phyloP scores from a whole-genome alignment of 305 asterid genomes.

The Nicotiana rustica region DNA sequence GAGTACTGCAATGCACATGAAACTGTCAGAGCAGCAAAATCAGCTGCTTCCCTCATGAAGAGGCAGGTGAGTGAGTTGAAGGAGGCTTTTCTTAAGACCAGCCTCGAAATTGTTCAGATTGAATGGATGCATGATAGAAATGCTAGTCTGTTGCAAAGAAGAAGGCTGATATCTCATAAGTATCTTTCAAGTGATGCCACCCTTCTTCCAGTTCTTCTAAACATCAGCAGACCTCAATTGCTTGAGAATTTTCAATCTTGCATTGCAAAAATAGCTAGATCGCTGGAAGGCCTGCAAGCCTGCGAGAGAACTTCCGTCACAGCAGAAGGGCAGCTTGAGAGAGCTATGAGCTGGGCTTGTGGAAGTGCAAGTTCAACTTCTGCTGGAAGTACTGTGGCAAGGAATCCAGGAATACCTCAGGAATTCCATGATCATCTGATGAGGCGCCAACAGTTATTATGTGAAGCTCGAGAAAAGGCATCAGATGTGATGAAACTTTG shows the following conservation, averaged over 20 bases:
- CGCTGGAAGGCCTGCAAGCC: conserved; percentile 78
- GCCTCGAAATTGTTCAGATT: conserved; percentile 85
- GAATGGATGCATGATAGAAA: conserved; percentile 91
- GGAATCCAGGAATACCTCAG: conserved; percentile 86
- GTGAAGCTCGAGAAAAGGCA: conserved; percentile 84
- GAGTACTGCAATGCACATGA: conserved; percentile 93
- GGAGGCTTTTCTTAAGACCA: conserved; percentile 78
- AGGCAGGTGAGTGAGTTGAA: conserved; percentile 80
- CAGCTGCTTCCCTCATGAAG: conserved; percentile 85
- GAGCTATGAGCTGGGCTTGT: conserved; percentile 99
- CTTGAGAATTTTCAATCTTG: conserved; percentile 79
- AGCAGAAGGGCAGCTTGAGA: conserved; percentile 98
- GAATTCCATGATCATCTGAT: conserved; percentile 90
- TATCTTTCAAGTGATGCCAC: conserved; percentile 65
- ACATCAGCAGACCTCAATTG: conserved; percentile 78
- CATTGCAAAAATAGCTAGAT: conserved; percentile 75
- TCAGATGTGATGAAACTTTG: conserved; percentile 85
- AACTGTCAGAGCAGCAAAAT: conserved; percentile 87
- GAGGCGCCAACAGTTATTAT: conserved; percentile 70
- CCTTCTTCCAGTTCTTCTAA: conserved; percentile 68
- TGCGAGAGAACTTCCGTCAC: conserved; percentile 83
- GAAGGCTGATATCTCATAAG: conserved; percentile 66
- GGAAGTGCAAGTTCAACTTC: conserved; percentile 84
- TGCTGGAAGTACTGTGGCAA: conserved; percentile 58
- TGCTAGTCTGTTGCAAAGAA: conserved; percentile 67